phyloP scores from a whole-genome alignment of 1,284 basidiomycete genomes.

The Rhodotorula sp. region DNA sequence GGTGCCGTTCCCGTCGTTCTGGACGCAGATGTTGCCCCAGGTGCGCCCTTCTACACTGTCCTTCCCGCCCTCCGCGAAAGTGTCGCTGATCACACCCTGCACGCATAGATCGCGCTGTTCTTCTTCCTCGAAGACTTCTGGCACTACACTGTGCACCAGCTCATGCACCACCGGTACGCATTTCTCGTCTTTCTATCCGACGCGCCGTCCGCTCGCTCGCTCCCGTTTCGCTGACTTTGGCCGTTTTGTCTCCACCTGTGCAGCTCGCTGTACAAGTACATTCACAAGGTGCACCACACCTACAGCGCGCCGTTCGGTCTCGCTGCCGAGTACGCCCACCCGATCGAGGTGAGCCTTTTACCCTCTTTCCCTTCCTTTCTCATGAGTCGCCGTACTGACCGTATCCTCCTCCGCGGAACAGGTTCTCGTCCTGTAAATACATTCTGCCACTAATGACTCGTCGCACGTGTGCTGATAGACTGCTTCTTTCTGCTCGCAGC shows the following conservation, averaged over 20 bases:
- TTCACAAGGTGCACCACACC: constrained; percentile 95
- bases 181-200: not conserved
- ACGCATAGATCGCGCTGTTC: constrained; percentile 66
- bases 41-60: too few relatives aligned
- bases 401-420: too few relatives aligned
- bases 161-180: constrained; percentile 67
- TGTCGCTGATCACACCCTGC: too few relatives aligned
- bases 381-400: too few relatives aligned
- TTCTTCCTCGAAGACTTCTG: constrained; percentile 80
- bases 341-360: constrained; percentile 50
- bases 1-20: constrained; percentile 77
- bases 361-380: too few relatives aligned
- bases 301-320: constrained; percentile 90
- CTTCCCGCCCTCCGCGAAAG: too few relatives aligned
- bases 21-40: constrained; percentile 65
- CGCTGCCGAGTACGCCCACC: constrained; percentile 81
- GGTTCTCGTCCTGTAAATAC: constrained; percentile 47
- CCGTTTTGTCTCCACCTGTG: too few relatives aligned
- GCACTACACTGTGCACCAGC: constrained; percentile 38
- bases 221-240: accelerated
- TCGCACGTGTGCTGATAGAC: constrained; percentile 52
- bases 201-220: not conserved
- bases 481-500: not conserved
- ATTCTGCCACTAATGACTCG: constrained; percentile 34
- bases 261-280: constrained; percentile 83